phyloP scores from a whole-genome alignment of 2,329 filamentous ascomycete species.

The Talaromyces marneffei region DNA sequence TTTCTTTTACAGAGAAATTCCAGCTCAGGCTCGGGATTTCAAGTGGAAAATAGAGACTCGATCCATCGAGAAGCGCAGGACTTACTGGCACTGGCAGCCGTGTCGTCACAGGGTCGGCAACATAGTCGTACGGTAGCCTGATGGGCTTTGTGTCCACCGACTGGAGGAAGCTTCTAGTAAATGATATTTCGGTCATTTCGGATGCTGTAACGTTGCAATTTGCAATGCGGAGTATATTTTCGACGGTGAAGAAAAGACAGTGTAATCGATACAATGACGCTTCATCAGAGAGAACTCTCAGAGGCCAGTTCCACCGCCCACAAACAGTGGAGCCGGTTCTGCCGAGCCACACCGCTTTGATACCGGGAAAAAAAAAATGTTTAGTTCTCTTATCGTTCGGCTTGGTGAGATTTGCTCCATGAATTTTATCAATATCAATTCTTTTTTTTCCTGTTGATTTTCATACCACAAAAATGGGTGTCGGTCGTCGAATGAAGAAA shows the following conservation, averaged over 20 bases:
- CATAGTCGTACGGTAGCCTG: constrained; percentile 83
- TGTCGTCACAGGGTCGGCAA: constrained; percentile 76
- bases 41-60: no score
- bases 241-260: neutral
- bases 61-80: neutral
- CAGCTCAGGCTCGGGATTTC: no score
- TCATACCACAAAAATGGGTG: constrained; percentile 61
- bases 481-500: constrained; percentile 81
- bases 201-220: neutral
- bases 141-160: constrained; percentile 70
- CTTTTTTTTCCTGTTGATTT: neutral
- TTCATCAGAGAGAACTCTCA: constrained; percentile 1
- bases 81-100: constrained; percentile 70
- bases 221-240: neutral
- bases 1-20: neutral
- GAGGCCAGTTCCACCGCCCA: constrained; percentile 9
- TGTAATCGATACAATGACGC: neutral
- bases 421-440: neutral
- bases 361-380: constrained; percentile 14
- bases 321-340: constrained; percentile 8
- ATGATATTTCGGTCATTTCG: constrained; percentile 73
- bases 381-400: constrained; percentile 2
- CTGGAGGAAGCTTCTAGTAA: constrained; percentile 76
- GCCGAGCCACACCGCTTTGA: constrained; percentile 5
- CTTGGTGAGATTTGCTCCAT: neutral